These are phyloP conservation scores for Curvularia hawaiiensis DNA, from an alignment of 2,329 filamentous ascomycete species.

Conservation along the genomic window DNA sequence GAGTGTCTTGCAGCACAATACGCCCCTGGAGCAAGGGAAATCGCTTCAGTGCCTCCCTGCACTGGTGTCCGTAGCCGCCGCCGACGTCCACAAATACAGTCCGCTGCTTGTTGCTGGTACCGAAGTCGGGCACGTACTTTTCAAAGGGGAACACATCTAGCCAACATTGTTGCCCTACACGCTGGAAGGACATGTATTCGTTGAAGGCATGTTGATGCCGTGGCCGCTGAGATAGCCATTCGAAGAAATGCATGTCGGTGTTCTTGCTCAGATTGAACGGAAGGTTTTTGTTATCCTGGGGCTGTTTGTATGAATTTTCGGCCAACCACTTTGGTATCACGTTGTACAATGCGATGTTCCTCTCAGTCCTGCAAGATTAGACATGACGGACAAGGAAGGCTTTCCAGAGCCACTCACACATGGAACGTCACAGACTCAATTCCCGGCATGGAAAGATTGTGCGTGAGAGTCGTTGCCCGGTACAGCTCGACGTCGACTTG, in stretches of 20 bases:
- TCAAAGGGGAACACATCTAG: slow-evolving; percentile 10
- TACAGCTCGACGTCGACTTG: slow-evolving; percentile 7
- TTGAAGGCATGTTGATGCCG: slow-evolving; percentile 12
- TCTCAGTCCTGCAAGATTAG: slow-evolving; percentile 9
- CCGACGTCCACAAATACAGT: slow-evolving; percentile 8
- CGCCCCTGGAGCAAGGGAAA: slow-evolving; percentile 4
- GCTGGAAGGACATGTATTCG: slow-evolving; percentile 14
- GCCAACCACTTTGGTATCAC: slow-evolving; percentile 13
- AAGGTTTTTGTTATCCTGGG: slow-evolving; percentile 10
- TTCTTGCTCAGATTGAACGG: slow-evolving; percentile 8
- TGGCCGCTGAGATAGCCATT: slow-evolving; percentile 12
- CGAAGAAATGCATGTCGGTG: slow-evolving; percentile 10
- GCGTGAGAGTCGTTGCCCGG: slow-evolving; percentile 7
- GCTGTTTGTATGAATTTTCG: slow-evolving; percentile 9
- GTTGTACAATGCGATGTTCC: slow-evolving; percentile 10
- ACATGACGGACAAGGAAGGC: too few relatives aligned
- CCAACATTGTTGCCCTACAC: slow-evolving; percentile 12
- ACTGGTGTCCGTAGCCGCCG: slow-evolving; percentile 11
- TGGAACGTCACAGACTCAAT: slow-evolving; percentile 10
- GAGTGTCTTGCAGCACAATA: slow-evolving; percentile 10
- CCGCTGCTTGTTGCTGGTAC: not conserved
- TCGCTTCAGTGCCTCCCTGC: slow-evolving; percentile 6
- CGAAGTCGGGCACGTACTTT: not conserved
- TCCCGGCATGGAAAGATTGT: slow-evolving; percentile 6
- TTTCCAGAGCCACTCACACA: slow-evolving; percentile 1